Evolutionary conservation across 768 basidiomycete genomes (phyloP).

Genomic region (Suillus occidentalis): DNA sequence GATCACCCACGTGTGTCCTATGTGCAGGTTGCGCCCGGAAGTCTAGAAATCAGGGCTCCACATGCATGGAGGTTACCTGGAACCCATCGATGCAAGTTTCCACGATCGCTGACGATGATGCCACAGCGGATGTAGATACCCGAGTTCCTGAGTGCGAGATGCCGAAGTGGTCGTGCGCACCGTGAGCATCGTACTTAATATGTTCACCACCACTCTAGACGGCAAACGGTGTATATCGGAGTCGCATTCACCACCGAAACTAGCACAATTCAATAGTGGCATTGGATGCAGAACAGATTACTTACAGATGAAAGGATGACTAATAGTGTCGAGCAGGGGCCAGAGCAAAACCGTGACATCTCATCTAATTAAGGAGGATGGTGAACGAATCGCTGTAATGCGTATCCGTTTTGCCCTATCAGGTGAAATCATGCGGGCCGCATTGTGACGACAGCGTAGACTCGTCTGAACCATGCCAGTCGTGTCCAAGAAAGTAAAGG

Average conservation of each 20-base stretch:
- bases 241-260: neutral
- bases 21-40: neutral
- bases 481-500: neutral
- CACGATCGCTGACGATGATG: neutral
- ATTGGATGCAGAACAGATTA: neutral
- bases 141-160: neutral
- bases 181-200: neutral
- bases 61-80: neutral
- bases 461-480: neutral
- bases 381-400: neutral
- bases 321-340: neutral
- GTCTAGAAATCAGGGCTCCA: neutral
- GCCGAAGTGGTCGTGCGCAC: neutral
- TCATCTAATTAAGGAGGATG: neutral
- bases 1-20: neutral
- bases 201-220: neutral
- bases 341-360: neutral
- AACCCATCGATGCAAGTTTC: neutral
- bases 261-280: neutral
- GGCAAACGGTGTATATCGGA: neutral
- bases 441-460: neutral
- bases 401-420: neutral
- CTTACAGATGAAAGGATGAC: neutral
- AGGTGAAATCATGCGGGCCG: neutral
- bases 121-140: neutral